Base-by-base conservation (phyloP, 306 rosid genomes). In the Trifolium pratense region DNA sequence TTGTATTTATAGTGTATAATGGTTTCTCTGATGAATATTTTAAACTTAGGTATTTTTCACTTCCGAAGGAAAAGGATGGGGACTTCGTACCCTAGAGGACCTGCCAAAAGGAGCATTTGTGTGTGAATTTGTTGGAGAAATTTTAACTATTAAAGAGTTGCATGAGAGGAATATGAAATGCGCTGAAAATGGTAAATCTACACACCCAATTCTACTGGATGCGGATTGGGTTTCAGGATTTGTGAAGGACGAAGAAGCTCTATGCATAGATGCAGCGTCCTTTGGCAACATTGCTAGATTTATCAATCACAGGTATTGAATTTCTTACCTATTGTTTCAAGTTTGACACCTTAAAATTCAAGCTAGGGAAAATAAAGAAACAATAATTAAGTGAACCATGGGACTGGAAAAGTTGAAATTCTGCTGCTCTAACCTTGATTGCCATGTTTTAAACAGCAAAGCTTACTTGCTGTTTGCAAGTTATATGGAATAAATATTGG, bases 61-160 rank as follows among this genome's bases (percentile, higher is more conserved):
- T 77, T 58, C 92, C 23, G 93, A 91, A 6, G 97, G 89, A 74
- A 94, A 90, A 82, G 96, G 96, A 56, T 94, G 99, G 99, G 99
- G 97, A 77, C 93, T 94, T 66, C 92, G 89, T 29, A 90, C 96
- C 65, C 80, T 89, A 51, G 96, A 91, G 87, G 93, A 84, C 76
- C 73, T 94, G 32, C 97, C 96, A 52, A 90, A 90, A 91, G 99
- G 99, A 65, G 84, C 89, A 60, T 94, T 94, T 87, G 90, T 94
- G 68, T 94, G 99, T 3, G 97, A 94, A 80, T 94, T 84, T 74
- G 88, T 82, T 31, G 97, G 99, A 69, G 99, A 94, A 73, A 81
- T 94, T 68, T 80, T 94, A 75, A 91, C 97, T 32, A 39, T 65
- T 59, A 64, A 75, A 39, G 99, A 94, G 86, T 70, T 82, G 76